Evolutionary conservation across 352 stramenopile genomes (phyloP).

Genomic region (Thalassiosira livingstoniorum): DNA sequence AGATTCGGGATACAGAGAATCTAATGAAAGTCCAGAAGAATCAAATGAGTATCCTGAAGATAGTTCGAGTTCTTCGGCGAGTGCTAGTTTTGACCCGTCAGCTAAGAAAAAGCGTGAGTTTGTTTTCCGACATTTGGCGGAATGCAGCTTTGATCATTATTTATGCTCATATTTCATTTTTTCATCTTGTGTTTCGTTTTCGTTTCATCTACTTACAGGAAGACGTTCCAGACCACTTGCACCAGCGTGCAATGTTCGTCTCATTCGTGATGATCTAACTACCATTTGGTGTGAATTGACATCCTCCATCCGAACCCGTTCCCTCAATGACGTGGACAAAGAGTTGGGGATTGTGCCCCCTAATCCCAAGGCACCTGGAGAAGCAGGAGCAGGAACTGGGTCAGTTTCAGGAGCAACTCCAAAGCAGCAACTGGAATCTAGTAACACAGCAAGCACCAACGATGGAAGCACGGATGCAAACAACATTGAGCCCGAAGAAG

Average conservation of each 20-base stretch:
- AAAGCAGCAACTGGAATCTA: not conserved
- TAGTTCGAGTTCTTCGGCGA: conserved; percentile 66
- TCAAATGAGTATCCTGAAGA: conserved; percentile 51
- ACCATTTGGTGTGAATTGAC: conserved; percentile 86
- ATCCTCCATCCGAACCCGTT: conserved; percentile 74
- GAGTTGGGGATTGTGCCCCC: conserved; percentile 2
- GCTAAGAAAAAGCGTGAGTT: conserved; percentile 41
- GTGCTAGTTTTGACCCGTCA: conserved; percentile 62
- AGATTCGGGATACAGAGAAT: conserved; percentile 82
- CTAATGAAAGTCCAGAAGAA: conserved; percentile 71
- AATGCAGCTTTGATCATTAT: no score
- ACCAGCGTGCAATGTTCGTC: conserved; percentile 76
- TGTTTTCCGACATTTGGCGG: no score
- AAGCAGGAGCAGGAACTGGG: not conserved
- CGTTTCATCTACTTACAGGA: not conserved
- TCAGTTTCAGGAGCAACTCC: not conserved
- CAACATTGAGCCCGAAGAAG: not conserved
- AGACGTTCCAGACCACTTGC: conserved; percentile 64
- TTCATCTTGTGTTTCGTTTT: not conserved
- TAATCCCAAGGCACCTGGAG: not conserved
- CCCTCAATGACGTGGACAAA: conserved; percentile 49
- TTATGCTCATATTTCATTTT: not conserved
- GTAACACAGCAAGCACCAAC: not conserved
- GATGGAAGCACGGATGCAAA: not conserved
- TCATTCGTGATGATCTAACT: conserved; percentile 81